These are phyloP conservation scores for Tetrahymena elliotti DNA, from an alignment of 73 alveolate species.

Conservation along the genomic window DNA sequence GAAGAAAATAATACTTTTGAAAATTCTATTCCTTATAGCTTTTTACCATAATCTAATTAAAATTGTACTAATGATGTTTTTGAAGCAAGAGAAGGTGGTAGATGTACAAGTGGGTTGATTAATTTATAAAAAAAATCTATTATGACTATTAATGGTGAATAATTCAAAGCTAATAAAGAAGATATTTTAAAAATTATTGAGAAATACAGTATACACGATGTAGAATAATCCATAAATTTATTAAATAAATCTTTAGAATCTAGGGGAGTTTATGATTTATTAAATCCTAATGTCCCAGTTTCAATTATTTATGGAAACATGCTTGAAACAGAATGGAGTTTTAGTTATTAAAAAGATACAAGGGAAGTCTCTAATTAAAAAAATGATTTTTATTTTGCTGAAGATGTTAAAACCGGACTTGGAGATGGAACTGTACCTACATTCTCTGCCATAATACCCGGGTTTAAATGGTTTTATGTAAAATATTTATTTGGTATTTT, in stretches of 20 bases:
- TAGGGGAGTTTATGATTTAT: not conserved
- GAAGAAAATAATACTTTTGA: not conserved
- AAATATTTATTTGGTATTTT: not conserved
- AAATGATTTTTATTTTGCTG: constrained; percentile 16
- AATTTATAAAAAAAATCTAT: not conserved
- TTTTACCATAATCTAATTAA: constrained; percentile 4
- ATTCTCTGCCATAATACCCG: constrained; percentile 27
- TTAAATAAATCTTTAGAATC: not conserved
- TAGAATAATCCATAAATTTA: not conserved
- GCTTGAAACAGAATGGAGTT: constrained; percentile 4
- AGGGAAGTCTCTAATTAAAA: not conserved
- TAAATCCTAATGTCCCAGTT: constrained; percentile 24
- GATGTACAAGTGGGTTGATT: not conserved
- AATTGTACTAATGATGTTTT: not conserved
- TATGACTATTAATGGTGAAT: not conserved
- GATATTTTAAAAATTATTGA: not conserved
- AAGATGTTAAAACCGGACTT: not conserved
- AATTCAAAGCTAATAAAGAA: not conserved
- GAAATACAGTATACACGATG: not conserved
- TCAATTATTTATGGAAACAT: constrained; percentile 1
- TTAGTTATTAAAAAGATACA: constrained; percentile 4
- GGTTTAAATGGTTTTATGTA: constrained; percentile 18
- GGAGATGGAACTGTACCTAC: constrained; percentile 20
- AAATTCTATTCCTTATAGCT: not conserved
- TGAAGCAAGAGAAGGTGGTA: not conserved